Percentiles rank a stretch among this genome's conserved stretches.
Conservation (phyloP, 1,139 yeast genomes). For the Komagataea norvegica region DNA sequence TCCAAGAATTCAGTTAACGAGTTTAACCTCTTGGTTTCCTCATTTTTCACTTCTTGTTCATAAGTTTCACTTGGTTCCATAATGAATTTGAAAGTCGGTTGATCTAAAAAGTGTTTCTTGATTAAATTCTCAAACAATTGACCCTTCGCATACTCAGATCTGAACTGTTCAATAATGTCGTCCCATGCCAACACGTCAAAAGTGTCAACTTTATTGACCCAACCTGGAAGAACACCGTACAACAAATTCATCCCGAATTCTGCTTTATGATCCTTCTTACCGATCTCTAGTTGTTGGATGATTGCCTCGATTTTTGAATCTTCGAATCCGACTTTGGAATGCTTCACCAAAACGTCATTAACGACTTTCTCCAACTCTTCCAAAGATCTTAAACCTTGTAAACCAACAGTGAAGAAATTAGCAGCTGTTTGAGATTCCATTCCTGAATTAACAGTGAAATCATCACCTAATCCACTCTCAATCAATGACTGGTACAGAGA, state of each 20-base stretch:
- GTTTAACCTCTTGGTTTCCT: slow-evolving; percentile 53
- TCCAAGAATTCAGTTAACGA: slow-evolving; percentile 41
- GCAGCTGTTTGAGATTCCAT: slow-evolving; percentile 78
- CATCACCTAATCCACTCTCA: slow-evolving; percentile 81
- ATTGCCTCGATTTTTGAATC: slow-evolving; percentile 72
- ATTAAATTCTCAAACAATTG: slow-evolving; percentile 55
- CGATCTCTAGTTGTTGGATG: slow-evolving; percentile 79
- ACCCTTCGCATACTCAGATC: slow-evolving; percentile 59
- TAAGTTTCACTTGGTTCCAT: slow-evolving; percentile 68
- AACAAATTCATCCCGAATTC: slow-evolving; percentile 83
- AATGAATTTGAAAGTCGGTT: slow-evolving; percentile 62
- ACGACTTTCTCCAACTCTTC: slow-evolving; percentile 44
- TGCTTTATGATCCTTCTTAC: slow-evolving; percentile 82
- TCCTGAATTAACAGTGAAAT: slow-evolving; percentile 85
- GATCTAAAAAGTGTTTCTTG: slow-evolving; percentile 44
- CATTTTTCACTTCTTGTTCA: slow-evolving; percentile 42
- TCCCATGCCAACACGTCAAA: slow-evolving; percentile 64
- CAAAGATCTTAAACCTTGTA: slow-evolving; percentile 63
- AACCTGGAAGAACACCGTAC: slow-evolving; percentile 70
- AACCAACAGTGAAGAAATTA: slow-evolving; percentile 77
- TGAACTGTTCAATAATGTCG: slow-evolving; percentile 52
- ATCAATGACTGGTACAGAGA: slow-evolving; percentile 81
- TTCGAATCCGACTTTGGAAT: slow-evolving; percentile 46
- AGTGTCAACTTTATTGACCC: slow-evolving; percentile 78
- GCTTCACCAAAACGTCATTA: slow-evolving; percentile 40